phyloP scores from a whole-genome alignment of 257 asterid genomes.

The Forsythia suspensa region DNA sequence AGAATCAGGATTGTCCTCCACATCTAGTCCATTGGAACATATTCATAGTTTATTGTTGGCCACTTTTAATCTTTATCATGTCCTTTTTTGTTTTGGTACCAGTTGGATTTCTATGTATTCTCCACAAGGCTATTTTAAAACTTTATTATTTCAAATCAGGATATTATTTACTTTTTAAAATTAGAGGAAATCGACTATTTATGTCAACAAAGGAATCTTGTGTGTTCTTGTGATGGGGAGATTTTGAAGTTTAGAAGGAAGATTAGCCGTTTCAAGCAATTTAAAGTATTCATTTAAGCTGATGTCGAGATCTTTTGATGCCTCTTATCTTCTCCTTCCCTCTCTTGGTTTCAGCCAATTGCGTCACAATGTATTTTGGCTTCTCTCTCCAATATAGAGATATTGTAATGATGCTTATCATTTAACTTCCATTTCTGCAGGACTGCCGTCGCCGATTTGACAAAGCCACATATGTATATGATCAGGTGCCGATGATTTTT shows the following conservation, averaged over 20 bases:
- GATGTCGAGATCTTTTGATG: not conserved
- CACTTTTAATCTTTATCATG: not conserved
- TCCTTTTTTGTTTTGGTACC: constrained; percentile 5
- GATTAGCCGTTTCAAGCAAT: not conserved
- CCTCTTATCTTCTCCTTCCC: not conserved
- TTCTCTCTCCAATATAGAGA: constrained; percentile 12
- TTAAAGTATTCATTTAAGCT: not conserved
- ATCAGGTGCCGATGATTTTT: constrained; percentile 60
- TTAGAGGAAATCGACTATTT: too few species aligned
- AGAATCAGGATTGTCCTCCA: constrained; percentile 1
- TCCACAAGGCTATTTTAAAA: too few species aligned
- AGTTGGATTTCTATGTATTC: not conserved
- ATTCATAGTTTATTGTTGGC: not conserved
- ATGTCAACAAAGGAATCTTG: too few species aligned
- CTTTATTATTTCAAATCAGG: too few species aligned
- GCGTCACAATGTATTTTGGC: constrained; percentile 13
- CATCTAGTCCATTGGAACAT: not conserved
- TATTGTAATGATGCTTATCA: constrained; percentile 28
- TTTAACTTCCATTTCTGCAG: constrained; percentile 47
- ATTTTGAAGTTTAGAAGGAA: not conserved
- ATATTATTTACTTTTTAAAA: too few species aligned
- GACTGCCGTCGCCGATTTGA: constrained; percentile 93
- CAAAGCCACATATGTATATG: constrained; percentile 75
- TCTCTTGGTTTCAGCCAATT: not conserved
- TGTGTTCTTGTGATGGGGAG: not conserved